phyloP scores from a whole-genome alignment of 176 grass and related monocot genomes.

The Aegilops speltoides region DNA sequence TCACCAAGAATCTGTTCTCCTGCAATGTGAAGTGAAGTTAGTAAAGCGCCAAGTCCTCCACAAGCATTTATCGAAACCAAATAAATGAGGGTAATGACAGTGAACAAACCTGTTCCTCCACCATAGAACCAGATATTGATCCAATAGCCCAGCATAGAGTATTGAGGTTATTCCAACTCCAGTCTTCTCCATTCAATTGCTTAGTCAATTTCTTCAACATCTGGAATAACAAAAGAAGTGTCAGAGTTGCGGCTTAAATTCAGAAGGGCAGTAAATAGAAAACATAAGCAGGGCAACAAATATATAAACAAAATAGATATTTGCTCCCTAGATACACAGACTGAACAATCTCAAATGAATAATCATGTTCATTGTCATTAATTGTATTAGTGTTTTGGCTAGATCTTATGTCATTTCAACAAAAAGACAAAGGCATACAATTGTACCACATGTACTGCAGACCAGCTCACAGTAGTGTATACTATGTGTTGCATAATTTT shows the following conservation, averaged over 20 bases:
- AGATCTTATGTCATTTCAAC: constrained; percentile 9
- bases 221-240: constrained; percentile 49
- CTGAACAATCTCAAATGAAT: not conserved
- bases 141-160: constrained; percentile 99
- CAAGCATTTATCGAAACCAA: not conserved
- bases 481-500: not conserved
- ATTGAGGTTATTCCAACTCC: constrained; percentile 99
- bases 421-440: not conserved
- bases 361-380: not conserved
- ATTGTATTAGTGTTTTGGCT: constrained; percentile 1
- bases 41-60: not conserved
- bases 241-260: not conserved
- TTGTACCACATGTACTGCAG: not conserved
- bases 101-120: constrained; percentile 88
- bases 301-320: not conserved
- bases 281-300: not conserved
- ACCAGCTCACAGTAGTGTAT: not conserved
- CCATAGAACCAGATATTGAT: constrained; percentile 99
- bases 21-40: constrained; percentile 23
- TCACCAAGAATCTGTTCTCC: constrained; percentile 98
- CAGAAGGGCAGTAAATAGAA: not conserved
- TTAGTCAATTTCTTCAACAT: constrained; percentile 97
- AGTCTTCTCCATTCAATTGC: constrained; percentile 98
- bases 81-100: not conserved
- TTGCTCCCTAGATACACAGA: not conserved